Percentiles rank a stretch among this genome's conserved stretches.
Conservation (phyloP, 2,329 filamentous ascomycete genomes). For the Fusarium pseudonygamai region DNA sequence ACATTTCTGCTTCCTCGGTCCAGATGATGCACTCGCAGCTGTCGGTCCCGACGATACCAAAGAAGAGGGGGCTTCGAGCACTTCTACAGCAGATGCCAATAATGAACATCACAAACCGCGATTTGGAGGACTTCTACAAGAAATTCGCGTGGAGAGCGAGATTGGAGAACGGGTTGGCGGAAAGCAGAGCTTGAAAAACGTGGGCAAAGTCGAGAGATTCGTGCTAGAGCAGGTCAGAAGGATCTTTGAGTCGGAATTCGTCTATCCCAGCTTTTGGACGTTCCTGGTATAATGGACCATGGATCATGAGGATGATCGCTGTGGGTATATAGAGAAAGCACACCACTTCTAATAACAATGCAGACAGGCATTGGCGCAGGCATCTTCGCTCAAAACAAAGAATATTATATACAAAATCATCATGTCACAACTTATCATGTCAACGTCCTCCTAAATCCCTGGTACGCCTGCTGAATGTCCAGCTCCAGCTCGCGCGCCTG, state of each 20-base stretch:
- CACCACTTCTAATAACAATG: conserved; percentile 8
- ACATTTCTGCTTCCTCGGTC: conserved; percentile 93
- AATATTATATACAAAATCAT: conserved; percentile 1
- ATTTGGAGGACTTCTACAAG: conserved; percentile 83
- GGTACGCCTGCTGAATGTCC: conserved; percentile 93
- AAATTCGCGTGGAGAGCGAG: conserved; percentile 96
- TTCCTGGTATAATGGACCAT: conserved; percentile 75
- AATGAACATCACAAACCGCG: conserved; percentile 44
- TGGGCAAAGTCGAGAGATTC: conserved; percentile 98
- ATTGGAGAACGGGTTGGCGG: conserved; percentile 92
- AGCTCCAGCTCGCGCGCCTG: conserved; percentile 90
- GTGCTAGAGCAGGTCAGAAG: conserved; percentile 94
- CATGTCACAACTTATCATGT: conserved; percentile 51
- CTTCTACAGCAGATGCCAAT: conserved; percentile 25
- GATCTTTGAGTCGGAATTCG: conserved; percentile 98
- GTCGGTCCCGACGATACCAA: conserved; percentile 61
- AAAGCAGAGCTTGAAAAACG: conserved; percentile 96
- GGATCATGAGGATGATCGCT: conserved; percentile 3
- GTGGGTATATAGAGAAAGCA: conserved; percentile 38
- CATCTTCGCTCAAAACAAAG: conserved; percentile 23
- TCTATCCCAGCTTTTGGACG: conserved; percentile 98
- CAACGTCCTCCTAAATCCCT: conserved; percentile 88
- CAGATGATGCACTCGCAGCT: conserved; percentile 85
- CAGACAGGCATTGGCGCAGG: neutral
- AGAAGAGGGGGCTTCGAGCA: conserved; percentile 6